These are phyloP conservation scores for Aspergillus amoenus DNA, from an alignment of 2,329 filamentous ascomycete genomes.

Conservation along the genomic window DNA sequence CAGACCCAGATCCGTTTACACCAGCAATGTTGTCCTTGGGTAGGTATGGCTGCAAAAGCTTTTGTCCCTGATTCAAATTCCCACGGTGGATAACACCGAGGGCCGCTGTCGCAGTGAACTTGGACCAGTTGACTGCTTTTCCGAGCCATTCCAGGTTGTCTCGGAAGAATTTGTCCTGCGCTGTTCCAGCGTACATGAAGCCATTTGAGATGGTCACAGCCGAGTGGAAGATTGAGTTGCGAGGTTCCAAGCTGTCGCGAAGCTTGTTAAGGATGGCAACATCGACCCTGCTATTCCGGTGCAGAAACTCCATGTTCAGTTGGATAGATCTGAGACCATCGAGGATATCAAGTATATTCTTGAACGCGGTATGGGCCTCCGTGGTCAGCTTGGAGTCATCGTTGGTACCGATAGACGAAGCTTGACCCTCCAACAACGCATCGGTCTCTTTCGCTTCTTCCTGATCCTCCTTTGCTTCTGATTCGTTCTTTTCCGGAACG, in stretches of 20 bases:
- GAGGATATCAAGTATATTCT: slow-evolving; percentile 63
- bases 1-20: slow-evolving; percentile 74
- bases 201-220: slow-evolving; percentile 96
- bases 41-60: slow-evolving; percentile 91
- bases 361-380: slow-evolving; percentile 55
- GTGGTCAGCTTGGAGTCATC: slow-evolving; percentile 47
- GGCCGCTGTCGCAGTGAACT: slow-evolving; percentile 95
- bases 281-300: slow-evolving; percentile 92
- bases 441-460: slow-evolving; percentile 59
- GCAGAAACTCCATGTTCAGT: slow-evolving; percentile 93
- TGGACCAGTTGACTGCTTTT: slow-evolving; percentile 99
- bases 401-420: slow-evolving; percentile 37
- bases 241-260: slow-evolving; percentile 88
- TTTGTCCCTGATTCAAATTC: slow-evolving; percentile 88
- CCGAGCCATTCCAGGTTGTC: slow-evolving; percentile 97
- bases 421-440: slow-evolving; percentile 55
- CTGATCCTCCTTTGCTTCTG: slow-evolving; percentile 49
- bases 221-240: slow-evolving; percentile 98
- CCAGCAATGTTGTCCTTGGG: slow-evolving; percentile 65
- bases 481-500: slow-evolving; percentile 43
- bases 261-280: slow-evolving; percentile 93
- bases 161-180: slow-evolving; percentile 97
- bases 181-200: slow-evolving; percentile 99
- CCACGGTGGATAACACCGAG: slow-evolving; percentile 95
- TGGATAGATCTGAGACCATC: slow-evolving; percentile 92